Conservation (phyloP, 2,329 filamentous ascomycete genomes). For the Endoconidiophora polonica region DNA sequence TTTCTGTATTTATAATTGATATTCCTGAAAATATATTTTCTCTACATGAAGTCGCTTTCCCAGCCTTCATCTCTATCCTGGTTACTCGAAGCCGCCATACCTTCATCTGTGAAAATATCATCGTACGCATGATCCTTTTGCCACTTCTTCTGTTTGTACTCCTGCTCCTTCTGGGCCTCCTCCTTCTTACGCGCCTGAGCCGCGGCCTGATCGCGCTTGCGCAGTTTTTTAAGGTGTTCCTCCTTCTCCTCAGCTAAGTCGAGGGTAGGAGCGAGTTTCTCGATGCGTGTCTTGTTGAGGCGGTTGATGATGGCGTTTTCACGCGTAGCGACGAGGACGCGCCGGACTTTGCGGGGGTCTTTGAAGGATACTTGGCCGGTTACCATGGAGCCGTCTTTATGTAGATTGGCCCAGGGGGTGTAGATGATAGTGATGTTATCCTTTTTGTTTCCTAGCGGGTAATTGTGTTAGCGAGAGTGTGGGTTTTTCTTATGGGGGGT, state of each 20-base stretch:
- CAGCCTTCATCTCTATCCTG: slow-evolving; percentile 64
- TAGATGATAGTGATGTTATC: slow-evolving; percentile 95
- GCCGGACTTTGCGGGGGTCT: slow-evolving; percentile 69
- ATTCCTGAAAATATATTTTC: slow-evolving; percentile 15
- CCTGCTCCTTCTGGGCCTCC: slow-evolving; percentile 54
- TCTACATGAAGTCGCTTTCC: slow-evolving; percentile 82
- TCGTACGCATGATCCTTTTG: slow-evolving; percentile 98
- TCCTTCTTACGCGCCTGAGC: slow-evolving; percentile 54
- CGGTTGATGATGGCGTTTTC: slow-evolving; percentile 90
- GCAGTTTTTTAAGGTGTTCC: slow-evolving; percentile 51
- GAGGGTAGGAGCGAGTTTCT: slow-evolving; percentile 48
- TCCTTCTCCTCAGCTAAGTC: slow-evolving; percentile 73
- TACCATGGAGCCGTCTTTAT: slow-evolving; percentile 92
- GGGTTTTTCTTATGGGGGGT: neutral
- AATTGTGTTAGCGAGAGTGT: neutral
- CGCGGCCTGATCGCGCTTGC: slow-evolving; percentile 51
- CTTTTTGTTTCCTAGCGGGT: slow-evolving; percentile 72
- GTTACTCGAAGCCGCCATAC: slow-evolving; percentile 63
- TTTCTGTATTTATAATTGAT: neutral
- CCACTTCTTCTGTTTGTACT: slow-evolving; percentile 78
- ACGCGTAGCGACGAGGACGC: slow-evolving; percentile 59
- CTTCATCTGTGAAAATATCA: slow-evolving; percentile 72
- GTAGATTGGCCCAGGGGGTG: slow-evolving; percentile 91
- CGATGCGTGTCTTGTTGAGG: slow-evolving; percentile 90
- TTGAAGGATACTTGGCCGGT: slow-evolving; percentile 91